Percentiles rank a stretch among this genome's conserved stretches.
These are phyloP conservation scores for Tricholoma saponaceum DNA, from an alignment of 768 basidiomycete genomes.

Conservation along the genomic window DNA sequence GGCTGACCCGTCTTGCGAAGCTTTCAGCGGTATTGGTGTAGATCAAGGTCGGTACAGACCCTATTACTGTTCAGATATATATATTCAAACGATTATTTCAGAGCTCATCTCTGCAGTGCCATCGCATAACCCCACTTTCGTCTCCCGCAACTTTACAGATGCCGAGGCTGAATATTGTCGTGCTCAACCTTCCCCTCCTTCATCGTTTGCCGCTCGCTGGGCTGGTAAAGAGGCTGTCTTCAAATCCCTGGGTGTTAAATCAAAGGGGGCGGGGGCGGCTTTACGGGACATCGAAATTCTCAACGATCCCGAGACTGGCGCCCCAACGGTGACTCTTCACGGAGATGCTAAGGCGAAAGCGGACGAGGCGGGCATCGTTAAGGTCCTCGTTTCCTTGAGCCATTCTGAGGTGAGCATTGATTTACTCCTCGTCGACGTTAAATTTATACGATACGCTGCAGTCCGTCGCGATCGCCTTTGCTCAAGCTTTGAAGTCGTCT, in stretches of 20 bases:
- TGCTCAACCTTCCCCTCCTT: constrained; percentile 77
- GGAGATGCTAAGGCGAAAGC: constrained; percentile 80
- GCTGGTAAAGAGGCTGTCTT: constrained; percentile 96
- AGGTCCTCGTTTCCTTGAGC: constrained; percentile 80
- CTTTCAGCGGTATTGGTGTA: constrained; percentile 76
- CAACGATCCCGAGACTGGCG: constrained; percentile 66
- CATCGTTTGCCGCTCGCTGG: constrained; percentile 97
- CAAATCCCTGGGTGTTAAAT: constrained; percentile 88
- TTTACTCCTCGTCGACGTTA: neutral
- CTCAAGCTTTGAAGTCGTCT: constrained; percentile 57
- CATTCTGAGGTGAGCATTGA: constrained; percentile 78
- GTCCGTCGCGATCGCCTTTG: constrained; percentile 86
- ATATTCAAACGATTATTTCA: constrained; percentile 21
- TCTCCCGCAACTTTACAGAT: constrained; percentile 90
- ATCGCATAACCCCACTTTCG: constrained; percentile 81
- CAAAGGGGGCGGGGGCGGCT: constrained; percentile 89
- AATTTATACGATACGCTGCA: constrained; percentile 19
- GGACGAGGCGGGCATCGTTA: constrained; percentile 63
- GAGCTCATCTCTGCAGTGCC: constrained; percentile 93
- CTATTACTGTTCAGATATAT: neutral
- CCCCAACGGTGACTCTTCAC: constrained; percentile 70
- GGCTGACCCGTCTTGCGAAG: constrained; percentile 24
- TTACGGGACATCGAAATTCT: constrained; percentile 98
- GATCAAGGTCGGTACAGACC: constrained; percentile 65
- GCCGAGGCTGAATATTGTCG: constrained; percentile 85